These are phyloP conservation scores for Syzygium syzygioides DNA, from an alignment of 441 rosid species.

Conservation along the genomic window DNA sequence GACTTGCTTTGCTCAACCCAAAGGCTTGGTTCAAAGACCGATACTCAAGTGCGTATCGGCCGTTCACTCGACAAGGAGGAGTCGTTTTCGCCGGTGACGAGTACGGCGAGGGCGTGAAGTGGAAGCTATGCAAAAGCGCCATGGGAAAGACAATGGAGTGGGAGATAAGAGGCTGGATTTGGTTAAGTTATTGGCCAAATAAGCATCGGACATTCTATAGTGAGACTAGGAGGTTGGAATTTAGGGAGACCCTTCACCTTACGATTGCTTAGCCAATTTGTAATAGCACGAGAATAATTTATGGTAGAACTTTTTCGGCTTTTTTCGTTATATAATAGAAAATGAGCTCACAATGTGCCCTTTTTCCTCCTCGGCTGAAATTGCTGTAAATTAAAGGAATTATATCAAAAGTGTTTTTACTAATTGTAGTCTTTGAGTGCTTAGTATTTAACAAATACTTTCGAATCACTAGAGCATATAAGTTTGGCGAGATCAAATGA, in stretches of 20 bases:
- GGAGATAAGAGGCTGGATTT: constrained; percentile 82
- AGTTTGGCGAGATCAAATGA: not conserved
- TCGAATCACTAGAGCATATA: not conserved
- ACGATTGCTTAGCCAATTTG: constrained; percentile 28
- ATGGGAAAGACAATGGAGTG: constrained; percentile 66
- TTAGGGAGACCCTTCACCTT: constrained; percentile 56
- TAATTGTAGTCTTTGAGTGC: not conserved
- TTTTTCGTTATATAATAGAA: not conserved
- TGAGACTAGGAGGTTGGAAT: constrained; percentile 76
- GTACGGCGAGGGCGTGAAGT: constrained; percentile 64
- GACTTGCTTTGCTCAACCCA: constrained; percentile 49
- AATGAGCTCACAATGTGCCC: fast-evolving
- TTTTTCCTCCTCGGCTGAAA: not conserved
- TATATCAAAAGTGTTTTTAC: not conserved
- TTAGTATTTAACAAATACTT: not conserved
- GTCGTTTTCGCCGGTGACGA: constrained; percentile 78
- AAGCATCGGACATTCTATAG: constrained; percentile 56
- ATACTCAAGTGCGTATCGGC: constrained; percentile 60
- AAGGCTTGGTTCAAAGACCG: constrained; percentile 78
- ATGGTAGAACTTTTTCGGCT: not conserved
- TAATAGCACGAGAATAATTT: not conserved
- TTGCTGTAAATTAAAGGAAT: not conserved
- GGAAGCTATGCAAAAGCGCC: constrained; percentile 62
- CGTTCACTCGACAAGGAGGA: constrained; percentile 79
- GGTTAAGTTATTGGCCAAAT: constrained; percentile 93